Percentiles rank a stretch among this genome's conserved stretches.
Conservation (phyloP, 2,329 filamentous ascomycete genomes). For the Mycocentrospora acerina region DNA sequence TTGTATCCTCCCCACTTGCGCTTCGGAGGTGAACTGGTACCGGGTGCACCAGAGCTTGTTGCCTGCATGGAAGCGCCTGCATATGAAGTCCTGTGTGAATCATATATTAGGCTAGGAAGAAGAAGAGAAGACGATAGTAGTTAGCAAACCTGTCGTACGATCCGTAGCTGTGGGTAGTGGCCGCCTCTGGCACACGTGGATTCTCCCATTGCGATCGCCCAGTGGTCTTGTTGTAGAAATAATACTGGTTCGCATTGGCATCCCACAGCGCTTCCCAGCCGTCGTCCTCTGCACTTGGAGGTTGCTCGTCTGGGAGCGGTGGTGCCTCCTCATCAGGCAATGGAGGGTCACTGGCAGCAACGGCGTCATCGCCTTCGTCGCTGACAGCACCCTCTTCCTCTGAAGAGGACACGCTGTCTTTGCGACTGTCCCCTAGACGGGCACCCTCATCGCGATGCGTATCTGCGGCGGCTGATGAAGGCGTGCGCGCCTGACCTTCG, state of each 20-base stretch:
- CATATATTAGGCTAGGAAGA: conserved; percentile 35
- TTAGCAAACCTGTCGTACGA: conserved; percentile 42
- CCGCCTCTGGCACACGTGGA: conserved; percentile 64
- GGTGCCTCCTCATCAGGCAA: conserved; percentile 35
- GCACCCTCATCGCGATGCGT: conserved; percentile 10
- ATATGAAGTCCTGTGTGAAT: conserved; percentile 22
- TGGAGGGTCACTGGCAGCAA: conserved; percentile 15
- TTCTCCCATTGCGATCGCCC: conserved; percentile 79
- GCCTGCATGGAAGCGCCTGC: conserved; percentile 30
- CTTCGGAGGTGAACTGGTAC: conserved; percentile 36
- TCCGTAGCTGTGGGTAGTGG: conserved; percentile 25
- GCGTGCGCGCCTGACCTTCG: conserved; percentile 12
- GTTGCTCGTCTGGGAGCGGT: conserved; percentile 54
- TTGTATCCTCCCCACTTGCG: conserved; percentile 76
- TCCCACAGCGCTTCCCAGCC: conserved; percentile 87
- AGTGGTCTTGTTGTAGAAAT: conserved; percentile 83
- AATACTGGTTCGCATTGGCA: conserved; percentile 65
- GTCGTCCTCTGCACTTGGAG: conserved; percentile 52
- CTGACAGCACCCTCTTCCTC: conserved; percentile 7
- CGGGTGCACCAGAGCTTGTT: conserved; percentile 34
- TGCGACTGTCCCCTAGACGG: conserved; percentile 8
- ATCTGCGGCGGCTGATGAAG: conserved; percentile 11
- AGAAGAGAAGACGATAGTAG: conserved; percentile 28
- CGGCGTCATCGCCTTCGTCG: conserved; percentile 12
- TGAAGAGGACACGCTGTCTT: conserved; percentile 10